Evolutionary conservation across 2,329 filamentous ascomycete genomes (phyloP).

Genomic region (Celoporthe dispersa): DNA sequence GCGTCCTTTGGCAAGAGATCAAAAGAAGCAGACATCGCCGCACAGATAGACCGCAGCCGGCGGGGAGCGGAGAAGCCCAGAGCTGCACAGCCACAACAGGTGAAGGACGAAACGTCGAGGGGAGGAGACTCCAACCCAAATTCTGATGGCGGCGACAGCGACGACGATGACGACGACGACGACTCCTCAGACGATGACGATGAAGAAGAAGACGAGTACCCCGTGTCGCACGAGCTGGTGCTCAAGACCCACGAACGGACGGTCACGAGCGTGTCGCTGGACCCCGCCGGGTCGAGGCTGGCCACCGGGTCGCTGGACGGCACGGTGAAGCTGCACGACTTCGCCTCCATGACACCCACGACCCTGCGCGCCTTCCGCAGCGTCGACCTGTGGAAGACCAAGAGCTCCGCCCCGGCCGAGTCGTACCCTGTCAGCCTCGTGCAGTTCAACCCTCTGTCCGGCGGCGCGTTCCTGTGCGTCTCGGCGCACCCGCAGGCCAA

Average conservation of each 20-base stretch:
- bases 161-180: constrained; percentile 47
- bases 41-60: constrained; percentile 80
- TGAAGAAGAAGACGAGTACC: constrained; percentile 83
- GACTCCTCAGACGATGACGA: constrained; percentile 68
- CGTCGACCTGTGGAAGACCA: constrained; percentile 82
- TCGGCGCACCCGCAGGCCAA: constrained; percentile 89
- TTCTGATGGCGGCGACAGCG: constrained; percentile 38
- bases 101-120: constrained; percentile 35
- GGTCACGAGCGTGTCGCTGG: constrained; percentile 81
- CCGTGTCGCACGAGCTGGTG: constrained; percentile 89
- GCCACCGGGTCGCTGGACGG: constrained; percentile 93
- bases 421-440: constrained; percentile 87
- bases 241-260: constrained; percentile 91
- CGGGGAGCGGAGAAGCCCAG: constrained; percentile 54
- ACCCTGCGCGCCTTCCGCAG: constrained; percentile 93
- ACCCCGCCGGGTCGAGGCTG: constrained; percentile 82
- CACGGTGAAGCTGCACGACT: constrained; percentile 90
- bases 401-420: constrained; percentile 72
- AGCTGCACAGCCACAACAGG: constrained; percentile 34
- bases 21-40: constrained; percentile 72
- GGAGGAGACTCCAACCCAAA: constrained; percentile 32
- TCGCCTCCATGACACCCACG: constrained; percentile 92
- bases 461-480: constrained; percentile 81
- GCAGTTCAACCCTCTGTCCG: constrained; percentile 82
- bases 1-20: constrained; percentile 84